Base-by-base conservation (phyloP, 352 stramenopile species). In the Phytophthora rubi region DNA sequence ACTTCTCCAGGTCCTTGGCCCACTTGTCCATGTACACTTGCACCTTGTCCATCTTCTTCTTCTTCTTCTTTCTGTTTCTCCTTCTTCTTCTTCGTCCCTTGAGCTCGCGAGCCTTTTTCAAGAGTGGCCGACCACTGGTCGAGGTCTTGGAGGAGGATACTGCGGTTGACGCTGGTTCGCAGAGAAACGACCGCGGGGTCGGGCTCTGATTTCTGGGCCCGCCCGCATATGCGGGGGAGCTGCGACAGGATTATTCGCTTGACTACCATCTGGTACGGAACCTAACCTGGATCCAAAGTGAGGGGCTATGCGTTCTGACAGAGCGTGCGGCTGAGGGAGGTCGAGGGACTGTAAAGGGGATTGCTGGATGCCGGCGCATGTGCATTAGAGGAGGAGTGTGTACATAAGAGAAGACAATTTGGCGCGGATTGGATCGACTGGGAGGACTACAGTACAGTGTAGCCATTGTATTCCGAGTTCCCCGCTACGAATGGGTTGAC, bases 21-120 rank as follows among this genome's bases (percentile, higher is more conserved):
- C 82, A 91, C 79, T 95, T 95, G 81, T 92, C 85, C 79, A 91
- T 77, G 76, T 92, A 83, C 69, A 91, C 85, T 76, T 93, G 85
- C 62, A 93, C 73, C 62, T 91, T 92, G 42, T 95, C 88, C 84
- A 95, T 49, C 42, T 21, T 49, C n/a, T 9, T 68, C 12, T 18
- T 49, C 28, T 12, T 67, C 8, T 37, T 57, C 44, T 52, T 32
- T 61, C 33, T 37, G 0, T 6, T 37, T 1, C 33, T 44, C 16
- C 35, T 44, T 45, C 35, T 42, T 15, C 33, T 42, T 12, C 33
- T 42, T 42, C 33, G 13, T 44, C 35, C 15, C 4, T 15, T 44
- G 35, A 42, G 37, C 13, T 16, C 42, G 15, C 3, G 42, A 16
- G 42, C 42, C 42, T 49, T 49, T 49, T 49, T 49, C 16, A 13